phyloP scores from a whole-genome alignment of 2,329 filamentous ascomycete genomes.

The Paracamarosporium sp. region DNA sequence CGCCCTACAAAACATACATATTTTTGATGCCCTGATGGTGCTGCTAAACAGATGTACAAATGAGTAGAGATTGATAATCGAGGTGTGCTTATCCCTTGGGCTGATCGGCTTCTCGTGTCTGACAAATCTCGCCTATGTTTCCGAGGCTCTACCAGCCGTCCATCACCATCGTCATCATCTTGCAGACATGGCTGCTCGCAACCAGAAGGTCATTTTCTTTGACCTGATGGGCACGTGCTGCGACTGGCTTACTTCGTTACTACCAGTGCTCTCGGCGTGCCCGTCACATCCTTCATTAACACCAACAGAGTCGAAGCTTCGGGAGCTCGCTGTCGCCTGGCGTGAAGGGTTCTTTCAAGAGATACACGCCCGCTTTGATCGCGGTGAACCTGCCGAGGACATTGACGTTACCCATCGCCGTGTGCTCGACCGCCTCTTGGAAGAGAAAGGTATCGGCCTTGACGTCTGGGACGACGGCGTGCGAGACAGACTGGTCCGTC shows the following conservation, averaged over 20 bases:
- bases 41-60: no score
- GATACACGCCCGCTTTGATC: conserved; percentile 48
- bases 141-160: background rate
- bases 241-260: conserved; percentile 55
- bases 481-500: conserved; percentile 34
- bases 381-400: conserved; percentile 52
- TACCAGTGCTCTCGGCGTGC: conserved; percentile 7
- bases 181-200: background rate
- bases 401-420: conserved; percentile 59
- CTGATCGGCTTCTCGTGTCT: no score
- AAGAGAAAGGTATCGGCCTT: conserved; percentile 19
- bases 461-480: conserved; percentile 21
- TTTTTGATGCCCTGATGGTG: background rate
- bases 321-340: conserved; percentile 58
- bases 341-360: conserved; percentile 58
- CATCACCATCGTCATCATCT: background rate
- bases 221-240: conserved; percentile 67
- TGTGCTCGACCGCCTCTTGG: conserved; percentile 49
- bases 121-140: background rate
- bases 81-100: background rate
- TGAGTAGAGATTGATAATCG: no score
- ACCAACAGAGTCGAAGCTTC: conserved; percentile 11
- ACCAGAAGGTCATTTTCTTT: conserved; percentile 58
- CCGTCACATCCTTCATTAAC: conserved; percentile 13
- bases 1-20: background rate